Base-by-base conservation (phyloP, 2,329 filamentous ascomycete species). In the Cladorrhinum sp. region DNA sequence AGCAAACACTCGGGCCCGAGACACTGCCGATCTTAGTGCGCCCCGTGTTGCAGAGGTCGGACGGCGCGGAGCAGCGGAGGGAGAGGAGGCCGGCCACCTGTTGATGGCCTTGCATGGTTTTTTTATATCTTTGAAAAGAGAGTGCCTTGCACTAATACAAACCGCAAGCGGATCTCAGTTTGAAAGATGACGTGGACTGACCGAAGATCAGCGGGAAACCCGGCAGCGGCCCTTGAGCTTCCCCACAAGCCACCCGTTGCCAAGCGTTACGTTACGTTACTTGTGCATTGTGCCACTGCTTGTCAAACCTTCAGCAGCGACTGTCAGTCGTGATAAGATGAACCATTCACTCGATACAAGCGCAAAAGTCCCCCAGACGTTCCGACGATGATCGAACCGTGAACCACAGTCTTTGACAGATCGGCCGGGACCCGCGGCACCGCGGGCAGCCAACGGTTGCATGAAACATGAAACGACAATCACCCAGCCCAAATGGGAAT, bases 401-500 rank as follows among this genome's bases (percentile, higher is more conserved):
- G 7, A 28, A 28, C 26, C 26, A 28, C 26, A 28, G 26, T 5
- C 9, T 28, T 28, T 9, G 26, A 28, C 33, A 4, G 42, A 46
- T 46, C 42, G 42, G 42, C 42, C 42, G 42, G 42, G 36, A 42
- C 36, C 36, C 14, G 14, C n/a, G n/a, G n/a, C n/a, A n/a, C n/a
- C n/a, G 36, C 36, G 36, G 36, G 36, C 36, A 12, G 39, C 54
- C 54, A 16, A 20, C 24, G 24, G 39, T 49, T 57, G 33, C 55
- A 58, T 63, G 56, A 57, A 58, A 58, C 59, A 23, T 59, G 57
- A 62, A 60, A 61, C 53, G 36, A 39, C 49, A 28, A 36, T 9
- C 57, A 18, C 4, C 52, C 42, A 18, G 18, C n/a, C 49, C 55
- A 24, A 49, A 48, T 39, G 36, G 49, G 55, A 57, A 51, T 54